A percentile compares a stretch with the other conserved stretches of the same genome.
These are phyloP conservation scores for Curvularia verruculosa DNA, from an alignment of 2,329 filamentous ascomycete genomes.

Conservation along the genomic window DNA sequence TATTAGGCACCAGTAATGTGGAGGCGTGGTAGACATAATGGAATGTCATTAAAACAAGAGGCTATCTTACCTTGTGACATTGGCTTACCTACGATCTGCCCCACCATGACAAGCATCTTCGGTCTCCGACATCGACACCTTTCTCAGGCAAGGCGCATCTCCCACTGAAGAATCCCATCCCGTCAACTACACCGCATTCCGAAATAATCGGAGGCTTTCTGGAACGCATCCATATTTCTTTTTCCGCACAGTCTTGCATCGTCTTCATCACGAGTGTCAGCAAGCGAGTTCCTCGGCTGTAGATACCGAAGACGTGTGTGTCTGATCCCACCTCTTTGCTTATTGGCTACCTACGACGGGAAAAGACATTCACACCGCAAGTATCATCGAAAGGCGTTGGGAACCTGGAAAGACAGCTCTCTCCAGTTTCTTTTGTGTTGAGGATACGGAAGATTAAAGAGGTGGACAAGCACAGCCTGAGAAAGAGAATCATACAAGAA, in stretches of 20 bases:
- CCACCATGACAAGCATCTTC: slow-evolving; percentile 3
- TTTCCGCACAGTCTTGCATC: neutral
- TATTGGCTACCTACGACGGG: neutral
- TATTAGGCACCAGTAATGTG: neutral
- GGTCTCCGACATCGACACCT: neutral
- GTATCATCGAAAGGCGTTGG: neutral
- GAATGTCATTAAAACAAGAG: neutral
- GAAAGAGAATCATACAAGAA: neutral
- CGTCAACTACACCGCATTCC: neutral
- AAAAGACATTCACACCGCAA: neutral
- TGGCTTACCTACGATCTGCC: neutral
- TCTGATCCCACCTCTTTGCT: neutral
- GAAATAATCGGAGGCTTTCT: neutral
- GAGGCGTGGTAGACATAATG: neutral
- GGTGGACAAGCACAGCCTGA: neutral
- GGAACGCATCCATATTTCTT: neutral
- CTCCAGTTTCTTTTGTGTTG: neutral
- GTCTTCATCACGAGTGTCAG: neutral
- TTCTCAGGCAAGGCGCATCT: neutral
- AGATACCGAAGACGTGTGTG: neutral
- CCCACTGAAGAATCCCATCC: neutral
- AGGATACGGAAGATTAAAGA: neutral
- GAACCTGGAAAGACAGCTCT: neutral
- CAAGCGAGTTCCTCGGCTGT: neutral
- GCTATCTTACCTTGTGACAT: neutral